Evolutionary conservation across 2,329 filamentous ascomycete genomes (phyloP).

Genomic region (Penicillium sp.): DNA sequence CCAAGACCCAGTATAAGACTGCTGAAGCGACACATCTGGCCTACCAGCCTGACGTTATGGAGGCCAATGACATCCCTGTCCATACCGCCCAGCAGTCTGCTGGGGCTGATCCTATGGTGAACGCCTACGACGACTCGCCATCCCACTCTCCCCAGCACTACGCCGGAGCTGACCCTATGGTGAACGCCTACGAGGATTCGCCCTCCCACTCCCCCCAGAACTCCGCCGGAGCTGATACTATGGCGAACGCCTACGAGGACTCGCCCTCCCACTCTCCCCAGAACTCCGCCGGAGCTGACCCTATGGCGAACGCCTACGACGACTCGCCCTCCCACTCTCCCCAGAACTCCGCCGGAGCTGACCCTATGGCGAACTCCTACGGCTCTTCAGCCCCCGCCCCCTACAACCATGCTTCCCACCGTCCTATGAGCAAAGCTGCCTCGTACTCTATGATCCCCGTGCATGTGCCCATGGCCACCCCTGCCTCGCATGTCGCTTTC

Average conservation of each 20-base stretch:
- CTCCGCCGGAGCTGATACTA: neutral
- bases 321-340: neutral
- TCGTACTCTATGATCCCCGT: constrained; percentile 30
- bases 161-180: neutral
- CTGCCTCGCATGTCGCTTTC: constrained; percentile 15
- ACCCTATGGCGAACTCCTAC: neutral
- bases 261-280: neutral
- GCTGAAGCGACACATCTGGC: constrained; percentile 4
- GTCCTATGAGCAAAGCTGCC: constrained; percentile 12
- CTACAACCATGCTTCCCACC: constrained; percentile 11
- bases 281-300: neutral
- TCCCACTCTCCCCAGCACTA: no score
- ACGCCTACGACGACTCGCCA: no score
- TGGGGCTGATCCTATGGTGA: neutral
- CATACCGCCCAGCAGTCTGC: neutral
- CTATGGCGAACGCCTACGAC: neutral
- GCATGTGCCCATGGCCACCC: constrained; percentile 22
- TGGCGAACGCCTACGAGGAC: neutral
- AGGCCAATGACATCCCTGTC: neutral
- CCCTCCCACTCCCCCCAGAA: neutral
- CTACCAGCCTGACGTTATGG: neutral
- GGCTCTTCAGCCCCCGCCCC: neutral
- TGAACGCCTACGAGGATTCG: neutral
- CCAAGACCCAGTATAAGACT: constrained; percentile 23
- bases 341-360: neutral